A percentile compares a stretch with the other conserved stretches of the same genome.
Conservation (phyloP, 305 asterid species). For the Coffea humblotiana region DNA sequence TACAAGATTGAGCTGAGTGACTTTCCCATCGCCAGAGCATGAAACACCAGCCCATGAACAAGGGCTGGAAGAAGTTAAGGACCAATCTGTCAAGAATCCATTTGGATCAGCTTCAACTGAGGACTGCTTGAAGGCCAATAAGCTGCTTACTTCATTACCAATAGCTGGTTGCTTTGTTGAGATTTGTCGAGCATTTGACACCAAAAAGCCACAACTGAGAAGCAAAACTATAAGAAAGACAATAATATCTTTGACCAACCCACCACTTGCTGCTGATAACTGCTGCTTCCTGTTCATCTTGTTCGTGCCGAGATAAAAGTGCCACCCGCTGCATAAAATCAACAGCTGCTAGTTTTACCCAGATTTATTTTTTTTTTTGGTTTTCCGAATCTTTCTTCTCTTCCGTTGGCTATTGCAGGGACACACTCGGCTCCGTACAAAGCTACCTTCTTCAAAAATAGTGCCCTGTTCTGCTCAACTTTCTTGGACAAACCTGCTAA, state of each 20-base stretch:
- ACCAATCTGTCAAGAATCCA: slow-evolving; percentile 65
- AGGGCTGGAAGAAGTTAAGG: slow-evolving; percentile 47
- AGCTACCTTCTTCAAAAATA: not conserved
- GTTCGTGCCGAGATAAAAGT: slow-evolving; percentile 22
- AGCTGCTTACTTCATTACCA: slow-evolving; percentile 39
- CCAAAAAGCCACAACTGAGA: slow-evolving; percentile 34
- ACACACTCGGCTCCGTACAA: not conserved
- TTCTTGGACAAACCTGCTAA: slow-evolving; percentile 20
- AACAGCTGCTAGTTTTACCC: slow-evolving; percentile 1
- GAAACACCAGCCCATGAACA: slow-evolving; percentile 77
- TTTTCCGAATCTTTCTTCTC: not conserved
- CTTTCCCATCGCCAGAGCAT: slow-evolving; percentile 56
- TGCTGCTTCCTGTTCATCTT: slow-evolving; percentile 34
- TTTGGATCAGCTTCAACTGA: slow-evolving; percentile 65
- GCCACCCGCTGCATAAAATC: slow-evolving; percentile 38
- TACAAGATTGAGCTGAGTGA: slow-evolving; percentile 55
- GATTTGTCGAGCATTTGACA: slow-evolving; percentile 37
- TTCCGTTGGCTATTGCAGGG: not conserved
- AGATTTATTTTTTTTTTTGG: not conserved
- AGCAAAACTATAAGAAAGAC: slow-evolving; percentile 37
- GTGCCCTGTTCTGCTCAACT: not conserved
- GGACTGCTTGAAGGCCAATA: slow-evolving; percentile 62
- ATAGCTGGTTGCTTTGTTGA: slow-evolving; percentile 15
- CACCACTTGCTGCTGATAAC: slow-evolving; percentile 14
- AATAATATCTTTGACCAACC: slow-evolving; percentile 28